Evolutionary conservation across 2,329 filamentous ascomycete genomes (phyloP), one percentile per base, ranked within the genome.

Genomic region (Aspergillus intermedius): DNA sequence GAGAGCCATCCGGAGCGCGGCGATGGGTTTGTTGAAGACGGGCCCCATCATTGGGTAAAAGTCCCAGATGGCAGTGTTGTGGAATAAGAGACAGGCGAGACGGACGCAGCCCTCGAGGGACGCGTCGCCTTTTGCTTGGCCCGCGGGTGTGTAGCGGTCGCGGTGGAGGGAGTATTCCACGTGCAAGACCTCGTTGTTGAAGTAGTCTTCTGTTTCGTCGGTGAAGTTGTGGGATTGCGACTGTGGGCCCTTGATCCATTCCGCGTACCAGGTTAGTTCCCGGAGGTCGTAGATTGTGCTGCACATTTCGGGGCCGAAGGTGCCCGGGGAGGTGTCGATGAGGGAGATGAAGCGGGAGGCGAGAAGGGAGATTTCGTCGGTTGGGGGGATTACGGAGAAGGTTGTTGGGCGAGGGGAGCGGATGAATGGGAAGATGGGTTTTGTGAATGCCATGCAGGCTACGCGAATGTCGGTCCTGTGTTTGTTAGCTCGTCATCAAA

Each of bases 401-500:
- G 60, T 54, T 12, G 56, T 21, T 5, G 67, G 67, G n/a, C 66
- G 63, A 35, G 55, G 45, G 42, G 61, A 63, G 48, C 67, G 65
- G 49, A 70, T 54, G 39, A 69, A 70, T 23, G 65, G 58, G 49
- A 70, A 70, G 30, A 70, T 67, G 6, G 67, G 67, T 51, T 63
- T 68, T 4, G 64, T 58, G 45, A 68, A 57, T 9, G 62, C 58
- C 64, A 70, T 68, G 51, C 64, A 69, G 45, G 67, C 66, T 17
- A 69, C 65, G 42, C 67, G 66, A 28, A 70, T 67, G 50, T 70
- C 67, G 28, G 66, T 70, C 67, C 67, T 70, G 22, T n/a, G 15
- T 8, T 5, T 13, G 39, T 45, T 7, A 49, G 54, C 34, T 48
- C 52, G 47, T 40, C 23, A 42, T 10, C 23, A 28, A 23, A 30